These are phyloP conservation scores for Xylaria polymorpha DNA, from an alignment of 2,329 filamentous ascomycete species.

Conservation along the genomic window DNA sequence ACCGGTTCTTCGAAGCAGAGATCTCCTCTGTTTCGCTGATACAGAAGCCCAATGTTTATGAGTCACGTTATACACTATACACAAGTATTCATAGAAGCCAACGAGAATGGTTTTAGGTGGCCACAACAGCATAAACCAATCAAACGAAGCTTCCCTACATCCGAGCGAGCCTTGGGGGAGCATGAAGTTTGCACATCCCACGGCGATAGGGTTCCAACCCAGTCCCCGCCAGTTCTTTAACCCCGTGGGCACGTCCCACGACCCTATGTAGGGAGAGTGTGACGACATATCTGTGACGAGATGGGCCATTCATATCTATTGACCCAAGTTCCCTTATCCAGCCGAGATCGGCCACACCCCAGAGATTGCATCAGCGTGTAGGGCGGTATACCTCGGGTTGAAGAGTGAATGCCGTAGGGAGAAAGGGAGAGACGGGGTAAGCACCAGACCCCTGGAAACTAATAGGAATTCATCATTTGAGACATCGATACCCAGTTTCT, in stretches of 20 bases:
- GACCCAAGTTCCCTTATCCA: conserved; percentile 13
- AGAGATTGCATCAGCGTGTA: conserved; percentile 13
- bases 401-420: neutral
- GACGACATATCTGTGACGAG: conserved; percentile 21
- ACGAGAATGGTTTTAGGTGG: conserved; percentile 19
- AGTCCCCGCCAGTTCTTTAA: conserved; percentile 12
- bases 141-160: conserved; percentile 19
- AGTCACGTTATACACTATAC: conserved; percentile 26
- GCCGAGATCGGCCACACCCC: conserved; percentile 4
- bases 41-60: conserved; percentile 22
- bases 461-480: neutral
- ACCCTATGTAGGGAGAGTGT: conserved; percentile 19
- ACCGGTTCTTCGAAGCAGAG: conserved; percentile 24
- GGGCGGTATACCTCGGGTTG: neutral
- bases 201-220: conserved; percentile 20
- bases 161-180: conserved; percentile 15
- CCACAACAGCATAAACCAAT: conserved; percentile 29
- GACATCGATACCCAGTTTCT: neutral
- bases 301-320: conserved; percentile 21
- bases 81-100: conserved; percentile 33
- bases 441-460: neutral
- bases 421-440: neutral
- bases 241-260: conserved; percentile 10
- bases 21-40: conserved; percentile 23
- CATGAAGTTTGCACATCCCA: conserved; percentile 17